Conservation (phyloP, 192 early-diverging fungal genomes). For the Coemansia sp. region DNA sequence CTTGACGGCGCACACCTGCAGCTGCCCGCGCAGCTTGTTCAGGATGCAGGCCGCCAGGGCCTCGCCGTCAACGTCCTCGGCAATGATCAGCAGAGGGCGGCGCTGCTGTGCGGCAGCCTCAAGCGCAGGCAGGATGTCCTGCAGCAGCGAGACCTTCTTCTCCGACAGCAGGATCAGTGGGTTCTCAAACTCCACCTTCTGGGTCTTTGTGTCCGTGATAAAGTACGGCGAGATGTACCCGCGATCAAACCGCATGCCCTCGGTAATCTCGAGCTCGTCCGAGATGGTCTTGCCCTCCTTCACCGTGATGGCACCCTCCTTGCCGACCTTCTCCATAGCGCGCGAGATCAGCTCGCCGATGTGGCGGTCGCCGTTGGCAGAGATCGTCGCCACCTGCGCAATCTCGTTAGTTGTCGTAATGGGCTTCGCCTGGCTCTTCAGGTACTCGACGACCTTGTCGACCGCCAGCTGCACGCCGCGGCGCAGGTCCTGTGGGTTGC, state of each 20-base stretch:
- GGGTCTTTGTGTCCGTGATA: constrained; percentile 96
- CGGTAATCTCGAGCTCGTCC: constrained; percentile 99
- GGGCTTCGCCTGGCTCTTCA: constrained; percentile 84
- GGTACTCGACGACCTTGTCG: constrained; percentile 87
- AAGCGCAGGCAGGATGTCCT: constrained; percentile 94
- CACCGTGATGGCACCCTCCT: constrained; percentile 99
- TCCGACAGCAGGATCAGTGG: constrained; percentile 97
- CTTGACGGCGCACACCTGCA: constrained; percentile 97
- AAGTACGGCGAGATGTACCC: constrained; percentile 99
- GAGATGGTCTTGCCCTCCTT: constrained; percentile 99
- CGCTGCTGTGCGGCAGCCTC: constrained; percentile 93
- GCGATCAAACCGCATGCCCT: constrained; percentile 99
- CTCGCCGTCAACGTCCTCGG: constrained; percentile 99
- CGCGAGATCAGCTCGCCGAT: constrained; percentile 95
- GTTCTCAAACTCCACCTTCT: constrained; percentile 99
- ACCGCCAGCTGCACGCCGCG: constrained; percentile 93
- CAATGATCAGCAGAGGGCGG: constrained; percentile 94
- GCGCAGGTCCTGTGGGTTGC: constrained; percentile 98
- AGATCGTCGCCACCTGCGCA: constrained; percentile 98
- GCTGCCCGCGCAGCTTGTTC: constrained; percentile 98
- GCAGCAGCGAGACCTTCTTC: constrained; percentile 94
- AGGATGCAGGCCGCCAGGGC: constrained; percentile 98
- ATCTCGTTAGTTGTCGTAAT: constrained; percentile 96
- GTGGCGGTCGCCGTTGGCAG: constrained; percentile 98
- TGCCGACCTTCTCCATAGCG: constrained; percentile 99